These are phyloP conservation scores for Hemisphaericaspora nanyangensis DNA, from an alignment of 805 yeast genomes.

Conservation along the genomic window DNA sequence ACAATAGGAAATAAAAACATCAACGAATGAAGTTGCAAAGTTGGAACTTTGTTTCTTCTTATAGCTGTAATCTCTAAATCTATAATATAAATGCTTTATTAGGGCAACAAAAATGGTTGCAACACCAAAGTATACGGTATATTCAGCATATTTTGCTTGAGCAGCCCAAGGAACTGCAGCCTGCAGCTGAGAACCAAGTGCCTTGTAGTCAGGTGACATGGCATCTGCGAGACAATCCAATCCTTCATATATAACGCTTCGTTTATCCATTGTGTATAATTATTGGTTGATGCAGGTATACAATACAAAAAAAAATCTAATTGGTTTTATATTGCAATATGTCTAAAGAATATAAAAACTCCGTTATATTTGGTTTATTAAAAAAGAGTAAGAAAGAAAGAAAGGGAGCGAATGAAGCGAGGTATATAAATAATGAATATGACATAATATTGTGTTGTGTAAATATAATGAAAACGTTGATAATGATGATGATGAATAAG, in stretches of 20 bases:
- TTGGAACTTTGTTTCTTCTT: constrained; percentile 8
- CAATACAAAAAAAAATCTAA: no score
- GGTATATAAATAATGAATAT: no score
- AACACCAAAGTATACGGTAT: constrained; percentile 37
- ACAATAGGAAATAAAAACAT: constrained; percentile 29
- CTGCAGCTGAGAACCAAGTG: constrained; percentile 23
- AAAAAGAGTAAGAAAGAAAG: no score
- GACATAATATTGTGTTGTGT: no score
- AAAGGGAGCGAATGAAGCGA: no score
- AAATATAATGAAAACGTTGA: no score
- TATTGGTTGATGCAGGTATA: no score
- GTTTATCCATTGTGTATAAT: constrained; percentile 8
- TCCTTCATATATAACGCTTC: constrained; percentile 26
- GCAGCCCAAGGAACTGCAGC: constrained; percentile 23
- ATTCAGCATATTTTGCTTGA: constrained; percentile 31
- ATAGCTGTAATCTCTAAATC: constrained; percentile 20
- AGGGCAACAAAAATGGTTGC: constrained; percentile 31
- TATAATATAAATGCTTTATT: constrained; percentile 30
- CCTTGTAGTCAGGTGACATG: constrained; percentile 18
- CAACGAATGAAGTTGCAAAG: constrained; percentile 19
- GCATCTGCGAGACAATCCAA: constrained; percentile 36
- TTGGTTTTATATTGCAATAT: no score
- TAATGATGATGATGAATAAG: neutral
- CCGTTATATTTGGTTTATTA: no score
- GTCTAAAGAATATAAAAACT: no score